phyloP scores from a whole-genome alignment of 2,329 filamentous ascomycete species.

The Fusarium mundagurra region DNA sequence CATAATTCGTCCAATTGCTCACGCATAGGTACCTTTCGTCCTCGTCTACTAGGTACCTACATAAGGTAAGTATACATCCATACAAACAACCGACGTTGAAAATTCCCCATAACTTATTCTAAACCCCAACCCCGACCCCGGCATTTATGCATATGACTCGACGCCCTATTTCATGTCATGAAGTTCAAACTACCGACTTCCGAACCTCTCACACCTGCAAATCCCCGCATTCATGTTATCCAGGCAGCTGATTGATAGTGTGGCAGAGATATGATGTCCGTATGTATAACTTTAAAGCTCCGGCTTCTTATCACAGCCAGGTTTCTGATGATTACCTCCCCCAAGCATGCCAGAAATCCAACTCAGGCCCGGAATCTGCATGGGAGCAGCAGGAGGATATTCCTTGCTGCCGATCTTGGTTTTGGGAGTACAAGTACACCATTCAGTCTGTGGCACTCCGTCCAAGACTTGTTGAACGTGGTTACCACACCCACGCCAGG shows the following conservation, averaged over 20 bases:
- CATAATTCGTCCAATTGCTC: neutral
- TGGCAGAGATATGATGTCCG: neutral
- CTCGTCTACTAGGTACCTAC: neutral
- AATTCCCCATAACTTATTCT: neutral
- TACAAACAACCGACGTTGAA: neutral
- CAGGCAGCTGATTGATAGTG: neutral
- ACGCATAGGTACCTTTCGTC: neutral
- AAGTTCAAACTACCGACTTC: conserved; percentile 4
- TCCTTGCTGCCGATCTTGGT: conserved; percentile 55
- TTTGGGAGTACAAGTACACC: conserved; percentile 59
- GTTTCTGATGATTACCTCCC: neutral
- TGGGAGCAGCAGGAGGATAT: conserved; percentile 57
- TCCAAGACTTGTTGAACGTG: conserved; percentile 58
- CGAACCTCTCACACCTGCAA: neutral
- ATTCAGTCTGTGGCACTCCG: conserved; percentile 55
- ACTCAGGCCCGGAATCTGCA: conserved; percentile 51
- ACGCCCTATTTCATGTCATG: conserved; percentile 19
- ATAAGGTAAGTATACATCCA: neutral
- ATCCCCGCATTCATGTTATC: neutral
- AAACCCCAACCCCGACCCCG: neutral
- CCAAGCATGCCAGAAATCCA: conserved; percentile 48
- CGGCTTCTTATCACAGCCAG: conserved; percentile 25
- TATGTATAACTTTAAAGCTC: conserved; percentile 22
- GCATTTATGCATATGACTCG: conserved; percentile 1
- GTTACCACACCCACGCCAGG: conserved; percentile 61